These are phyloP conservation scores for Chalciporus sphaerocephalus DNA, from an alignment of 768 basidiomycete genomes.

Conservation along the genomic window DNA sequence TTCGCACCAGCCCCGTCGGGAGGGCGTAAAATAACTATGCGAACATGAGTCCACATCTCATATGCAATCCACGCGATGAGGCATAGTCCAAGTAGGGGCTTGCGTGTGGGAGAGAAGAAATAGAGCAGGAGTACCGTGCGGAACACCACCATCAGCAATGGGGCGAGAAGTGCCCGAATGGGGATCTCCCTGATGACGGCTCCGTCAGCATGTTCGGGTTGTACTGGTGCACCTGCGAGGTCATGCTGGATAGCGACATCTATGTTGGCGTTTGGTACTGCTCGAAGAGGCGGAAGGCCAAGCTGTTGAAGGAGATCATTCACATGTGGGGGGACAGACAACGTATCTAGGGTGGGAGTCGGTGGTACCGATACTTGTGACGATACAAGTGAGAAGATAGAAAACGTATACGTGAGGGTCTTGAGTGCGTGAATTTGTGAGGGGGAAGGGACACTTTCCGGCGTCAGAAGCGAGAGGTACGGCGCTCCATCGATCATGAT, in stretches of 20 bases:
- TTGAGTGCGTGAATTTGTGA: slow-evolving; percentile 53
- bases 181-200: slow-evolving; percentile 51
- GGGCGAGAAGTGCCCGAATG: slow-evolving; percentile 62
- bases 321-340: slow-evolving; percentile 45
- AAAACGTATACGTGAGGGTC: slow-evolving; percentile 38
- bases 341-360: slow-evolving; percentile 21
- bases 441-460: slow-evolving; percentile 48
- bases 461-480: slow-evolving; percentile 50
- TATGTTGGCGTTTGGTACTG: slow-evolving; percentile 27
- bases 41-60: slow-evolving; percentile 70
- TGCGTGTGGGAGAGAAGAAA: slow-evolving; percentile 71
- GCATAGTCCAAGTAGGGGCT: slow-evolving; percentile 64
- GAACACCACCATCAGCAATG: slow-evolving; percentile 61
- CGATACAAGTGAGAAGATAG: slow-evolving; percentile 54
- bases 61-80: slow-evolving; percentile 68
- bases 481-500: slow-evolving; percentile 27
- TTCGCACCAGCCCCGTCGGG: slow-evolving; percentile 30
- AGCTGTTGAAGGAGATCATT: slow-evolving; percentile 62
- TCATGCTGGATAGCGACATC: slow-evolving; percentile 18
- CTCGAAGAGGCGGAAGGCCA: slow-evolving; percentile 51
- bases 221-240: slow-evolving; percentile 14
- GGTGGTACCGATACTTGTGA: slow-evolving; percentile 31
- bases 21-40: slow-evolving; percentile 40
- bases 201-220: slow-evolving; percentile 27
- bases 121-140: slow-evolving; percentile 68